A percentile compares a stretch with the other conserved stretches of the same genome.
phyloP scores from a whole-genome alignment of 164 flowering plant species.

The Dillenia suffruticosa region DNA sequence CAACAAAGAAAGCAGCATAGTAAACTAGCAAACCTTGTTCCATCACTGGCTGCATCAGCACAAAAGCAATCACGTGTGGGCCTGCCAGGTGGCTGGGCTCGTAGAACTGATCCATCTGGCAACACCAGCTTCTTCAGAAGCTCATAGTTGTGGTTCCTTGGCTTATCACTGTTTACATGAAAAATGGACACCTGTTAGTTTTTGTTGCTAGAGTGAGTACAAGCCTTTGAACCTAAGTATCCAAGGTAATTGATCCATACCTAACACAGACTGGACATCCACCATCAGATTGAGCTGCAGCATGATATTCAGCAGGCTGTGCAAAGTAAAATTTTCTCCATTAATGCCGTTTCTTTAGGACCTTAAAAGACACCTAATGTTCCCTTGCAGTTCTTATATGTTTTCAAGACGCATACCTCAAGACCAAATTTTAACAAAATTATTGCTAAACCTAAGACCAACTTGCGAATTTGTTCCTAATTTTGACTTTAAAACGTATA shows the following conservation, averaged over 20 bases:
- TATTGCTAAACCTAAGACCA: too few species aligned
- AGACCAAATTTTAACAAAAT: neutral
- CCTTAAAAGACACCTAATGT: neutral
- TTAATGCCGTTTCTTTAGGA: neutral
- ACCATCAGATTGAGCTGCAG: conserved; percentile 92
- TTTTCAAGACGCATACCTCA: neutral
- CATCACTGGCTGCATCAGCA: conserved; percentile 94
- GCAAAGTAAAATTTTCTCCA: conserved; percentile 19
- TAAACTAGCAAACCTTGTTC: conserved; percentile 48
- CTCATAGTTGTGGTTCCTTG: conserved; percentile 82
- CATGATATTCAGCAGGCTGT: conserved; percentile 95
- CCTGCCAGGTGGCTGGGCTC: conserved; percentile 86
- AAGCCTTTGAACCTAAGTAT: neutral
- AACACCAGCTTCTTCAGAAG: too few species aligned
- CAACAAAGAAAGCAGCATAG: neutral
- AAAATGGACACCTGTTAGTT: neutral
- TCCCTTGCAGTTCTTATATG: neutral
- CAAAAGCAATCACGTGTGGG: conserved; percentile 90
- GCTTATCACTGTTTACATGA: conserved; percentile 58
- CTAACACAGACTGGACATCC: conserved; percentile 96
- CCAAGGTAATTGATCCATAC: conserved; percentile 22
- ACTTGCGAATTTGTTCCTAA: too few species aligned
- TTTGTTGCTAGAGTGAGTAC: neutral
- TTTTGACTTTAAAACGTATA: too few species aligned
- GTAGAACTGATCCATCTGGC: conserved; percentile 94